Conservation (phyloP, 768 basidiomycete genomes). For the Tephrocybe sp. region DNA sequence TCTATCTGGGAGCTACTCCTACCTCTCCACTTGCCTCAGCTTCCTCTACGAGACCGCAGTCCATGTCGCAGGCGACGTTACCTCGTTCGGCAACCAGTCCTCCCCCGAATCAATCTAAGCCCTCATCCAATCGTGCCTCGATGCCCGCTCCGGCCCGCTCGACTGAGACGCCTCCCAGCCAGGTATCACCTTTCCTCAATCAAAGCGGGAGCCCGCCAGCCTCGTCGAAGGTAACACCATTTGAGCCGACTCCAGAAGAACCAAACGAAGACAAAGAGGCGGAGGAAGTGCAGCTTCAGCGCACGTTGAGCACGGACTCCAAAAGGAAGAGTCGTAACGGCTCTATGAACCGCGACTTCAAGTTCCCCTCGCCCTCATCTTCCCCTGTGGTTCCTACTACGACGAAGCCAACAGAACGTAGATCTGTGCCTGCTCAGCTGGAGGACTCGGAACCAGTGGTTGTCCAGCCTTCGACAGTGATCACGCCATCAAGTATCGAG, state of each 20-base stretch:
- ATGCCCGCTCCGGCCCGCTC: conserved; percentile 61
- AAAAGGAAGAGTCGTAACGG: conserved; percentile 59
- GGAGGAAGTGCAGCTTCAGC: conserved; percentile 31
- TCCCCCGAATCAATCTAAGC: conserved; percentile 30
- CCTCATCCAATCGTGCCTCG: conserved; percentile 57
- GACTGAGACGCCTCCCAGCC: conserved; percentile 40
- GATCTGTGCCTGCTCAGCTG: conserved; percentile 28
- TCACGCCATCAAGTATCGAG: conserved; percentile 67
- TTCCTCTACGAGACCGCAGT: conserved; percentile 58
- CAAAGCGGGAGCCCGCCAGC: conserved; percentile 30
- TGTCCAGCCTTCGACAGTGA: conserved; percentile 28
- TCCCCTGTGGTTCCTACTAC: conserved; percentile 29
- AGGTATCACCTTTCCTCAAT: conserved; percentile 40
- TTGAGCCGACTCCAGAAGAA: conserved; percentile 58
- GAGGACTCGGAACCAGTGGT: conserved; percentile 19
- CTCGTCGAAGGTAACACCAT: conserved; percentile 24
- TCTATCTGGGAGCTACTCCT: conserved; percentile 75
- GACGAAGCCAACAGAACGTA: conserved; percentile 13
- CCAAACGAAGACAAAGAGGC: conserved; percentile 35
- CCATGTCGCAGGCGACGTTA: conserved; percentile 71
- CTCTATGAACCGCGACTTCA: conserved; percentile 78
- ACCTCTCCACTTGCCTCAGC: conserved; percentile 41
- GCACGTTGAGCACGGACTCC: conserved; percentile 21
- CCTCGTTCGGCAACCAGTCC: conserved; percentile 42
- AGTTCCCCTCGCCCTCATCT: conserved; percentile 54